Percentiles rank a stretch among this genome's conserved stretches.
These are phyloP conservation scores for Clitoria ternatea DNA, from an alignment of 306 rosid genomes.

Conservation along the genomic window DNA sequence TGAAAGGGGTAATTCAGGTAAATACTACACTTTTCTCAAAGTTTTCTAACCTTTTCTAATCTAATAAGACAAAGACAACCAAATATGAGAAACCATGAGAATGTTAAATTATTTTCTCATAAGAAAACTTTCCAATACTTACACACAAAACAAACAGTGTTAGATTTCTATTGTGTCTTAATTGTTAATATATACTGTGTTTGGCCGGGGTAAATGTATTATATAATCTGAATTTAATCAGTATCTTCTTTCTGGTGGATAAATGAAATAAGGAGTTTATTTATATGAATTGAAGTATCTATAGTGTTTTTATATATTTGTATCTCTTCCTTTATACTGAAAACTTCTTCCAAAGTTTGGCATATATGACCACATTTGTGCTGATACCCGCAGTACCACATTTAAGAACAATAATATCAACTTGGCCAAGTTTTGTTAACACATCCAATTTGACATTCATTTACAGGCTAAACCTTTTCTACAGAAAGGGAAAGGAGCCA, in stretches of 20 bases:
- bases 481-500: constrained; percentile 83
- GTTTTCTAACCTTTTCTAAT: too few relatives aligned
- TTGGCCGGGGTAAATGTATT: neutral
- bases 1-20: too few relatives aligned
- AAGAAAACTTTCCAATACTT: too few relatives aligned
- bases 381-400: neutral
- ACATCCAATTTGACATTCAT: neutral
- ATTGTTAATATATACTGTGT: neutral
- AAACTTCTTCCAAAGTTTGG: neutral
- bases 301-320: neutral
- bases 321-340: constrained; percentile 8
- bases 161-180: neutral
- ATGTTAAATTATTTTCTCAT: too few relatives aligned
- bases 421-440: constrained; percentile 10
- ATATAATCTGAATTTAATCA: neutral
- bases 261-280: constrained; percentile 11
- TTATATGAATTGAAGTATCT: constrained; percentile 13
- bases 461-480: constrained; percentile 85
- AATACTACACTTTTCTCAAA: too few relatives aligned
- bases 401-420: neutral
- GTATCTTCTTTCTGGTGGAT: neutral
- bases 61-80: too few relatives aligned
- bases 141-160: too few relatives aligned
- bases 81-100: too few relatives aligned
- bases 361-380: neutral